Evolutionary conservation across 345 rosid species (phyloP), one percentile per base, ranked within the genome.

Genomic region (Camelina laxa): DNA sequence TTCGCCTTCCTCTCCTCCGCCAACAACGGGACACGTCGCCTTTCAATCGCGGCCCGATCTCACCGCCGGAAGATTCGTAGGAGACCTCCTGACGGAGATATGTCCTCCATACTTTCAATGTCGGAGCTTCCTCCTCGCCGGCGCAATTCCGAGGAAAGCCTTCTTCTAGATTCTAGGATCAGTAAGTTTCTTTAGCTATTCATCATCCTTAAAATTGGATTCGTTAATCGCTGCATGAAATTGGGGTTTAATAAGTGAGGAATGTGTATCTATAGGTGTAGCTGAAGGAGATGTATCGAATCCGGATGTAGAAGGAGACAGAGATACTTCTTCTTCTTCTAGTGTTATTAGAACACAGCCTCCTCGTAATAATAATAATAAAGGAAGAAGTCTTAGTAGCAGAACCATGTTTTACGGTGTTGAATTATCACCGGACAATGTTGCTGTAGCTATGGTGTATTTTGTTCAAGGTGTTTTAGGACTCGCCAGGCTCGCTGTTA

Each of bases 401-500:
- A 73, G 81, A 65, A 35, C 80, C 61, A 91, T 73, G 69, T 12
- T 80, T 67, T 86, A 81, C 47, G 97, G 96, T 9, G 98, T 95
- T 27, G 98, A 90, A 6, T 81, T 95, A 69, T 89, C 98, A 10
- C 97, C 99, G 4, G 97, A 95, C 45, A 95, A 87, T 83, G 72
- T 89, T 24, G 99, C 99, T 1, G 96, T 95, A 61, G 90, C 98
- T 3, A 95, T 92, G 97, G 99, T 95, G 22, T 92, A 95, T 76
- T 92, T 95, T 80, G 99, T 95, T 80, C 98, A 92, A 86, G 99
- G 99, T 76, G 99, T 92, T 75, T 83, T 95, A 80, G 96, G 98
- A 50, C 94, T 95, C 41, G 75, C 99, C 0, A 85, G 98, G 75
- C 97, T 95, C 2, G 98, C 99, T 50, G 99, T 92, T 75, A 90